phyloP scores from a whole-genome alignment of 257 asterid species.

The Voacanga thouarsii region DNA sequence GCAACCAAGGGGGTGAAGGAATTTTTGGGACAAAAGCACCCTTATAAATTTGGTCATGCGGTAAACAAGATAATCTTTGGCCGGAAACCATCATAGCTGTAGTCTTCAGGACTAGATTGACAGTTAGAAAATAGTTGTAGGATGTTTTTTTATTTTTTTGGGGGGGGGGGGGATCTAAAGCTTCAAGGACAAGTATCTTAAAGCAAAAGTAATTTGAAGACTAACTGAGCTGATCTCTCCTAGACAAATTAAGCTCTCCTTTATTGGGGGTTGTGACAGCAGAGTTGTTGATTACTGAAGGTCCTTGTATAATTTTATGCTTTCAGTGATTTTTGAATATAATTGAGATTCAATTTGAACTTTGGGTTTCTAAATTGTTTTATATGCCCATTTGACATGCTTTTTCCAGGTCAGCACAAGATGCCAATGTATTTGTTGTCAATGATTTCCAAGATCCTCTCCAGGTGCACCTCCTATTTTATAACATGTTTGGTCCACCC shows the following conservation, averaged over 20 bases:
- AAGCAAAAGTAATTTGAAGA: not conserved
- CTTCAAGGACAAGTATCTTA: not conserved
- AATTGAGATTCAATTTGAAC: not conserved
- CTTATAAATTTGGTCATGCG: not conserved
- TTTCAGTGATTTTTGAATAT: not conserved
- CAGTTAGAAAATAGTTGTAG: not conserved
- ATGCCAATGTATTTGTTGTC: constrained; percentile 90
- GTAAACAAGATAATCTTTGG: not conserved
- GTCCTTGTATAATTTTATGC: not conserved
- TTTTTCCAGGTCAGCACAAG: constrained; percentile 86
- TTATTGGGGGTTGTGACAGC: not conserved
- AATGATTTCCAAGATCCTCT: constrained; percentile 91
- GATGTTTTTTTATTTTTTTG: too few relatives aligned
- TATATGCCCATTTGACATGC: constrained; percentile 15
- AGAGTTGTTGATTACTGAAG: not conserved
- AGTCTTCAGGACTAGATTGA: not conserved
- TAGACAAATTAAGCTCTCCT: not conserved
- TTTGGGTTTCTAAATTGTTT: not conserved
- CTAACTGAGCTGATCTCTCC: not conserved
- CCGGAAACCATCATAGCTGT: not conserved
- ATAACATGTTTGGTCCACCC: constrained; percentile 16
- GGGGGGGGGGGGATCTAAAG: not conserved
- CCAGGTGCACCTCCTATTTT: constrained; percentile 54
- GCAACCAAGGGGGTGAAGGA: not conserved
- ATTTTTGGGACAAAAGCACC: not conserved